Base-by-base conservation (phyloP, 2,329 filamentous ascomycete species). In the Trichoderma sp. region DNA sequence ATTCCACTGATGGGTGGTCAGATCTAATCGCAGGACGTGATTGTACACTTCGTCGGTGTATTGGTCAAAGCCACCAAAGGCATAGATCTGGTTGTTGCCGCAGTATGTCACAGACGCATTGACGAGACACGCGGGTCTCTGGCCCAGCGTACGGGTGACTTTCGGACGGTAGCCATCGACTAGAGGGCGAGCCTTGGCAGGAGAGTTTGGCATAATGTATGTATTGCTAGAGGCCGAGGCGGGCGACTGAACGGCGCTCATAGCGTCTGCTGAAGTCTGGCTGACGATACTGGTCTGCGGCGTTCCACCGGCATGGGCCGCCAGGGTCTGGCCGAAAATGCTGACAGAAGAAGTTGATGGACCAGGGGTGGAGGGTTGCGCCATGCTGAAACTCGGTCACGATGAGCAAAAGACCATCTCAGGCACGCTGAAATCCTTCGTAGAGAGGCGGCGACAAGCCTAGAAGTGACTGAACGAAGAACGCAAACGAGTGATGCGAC, bases 31-130 rank as follows among this genome's bases (percentile, higher is more conserved):
- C 72, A 99, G 85, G 53, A 99, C 96, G 82, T 99, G 96, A 77
- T 99, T 99, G 82, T 99, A 99, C 21, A 99, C 92, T 83, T 99
- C 96, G 79, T 99, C 96, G 0, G 96, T 99, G 78, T 97, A 98
- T 80, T 98, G 95, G 78, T 99, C 96, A 77, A 99, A 99, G 21
- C 96, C 96, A 55, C 96, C 96, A 83, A 99, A 99, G 13, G 95
- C 96, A 81, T 96, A 98, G 75, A 99, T 98, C 80, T 96, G 90
- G 79, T 98, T 96, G 81, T 97, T 96, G 70, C 94, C 94, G 76
- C 96, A 97, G 79, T 97, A 97, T n/a, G 96, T 99, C 71, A 98
- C 95, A 0, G 96, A 98, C 64, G 96, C 96, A 84, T 99, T 99
- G 74, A 99, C 95, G 61, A 99, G 86, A 77, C 95, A 98, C 43